Evolutionary conservation across 345 rosid genomes (phyloP).

Genomic region (Aurinia saxatilis): DNA sequence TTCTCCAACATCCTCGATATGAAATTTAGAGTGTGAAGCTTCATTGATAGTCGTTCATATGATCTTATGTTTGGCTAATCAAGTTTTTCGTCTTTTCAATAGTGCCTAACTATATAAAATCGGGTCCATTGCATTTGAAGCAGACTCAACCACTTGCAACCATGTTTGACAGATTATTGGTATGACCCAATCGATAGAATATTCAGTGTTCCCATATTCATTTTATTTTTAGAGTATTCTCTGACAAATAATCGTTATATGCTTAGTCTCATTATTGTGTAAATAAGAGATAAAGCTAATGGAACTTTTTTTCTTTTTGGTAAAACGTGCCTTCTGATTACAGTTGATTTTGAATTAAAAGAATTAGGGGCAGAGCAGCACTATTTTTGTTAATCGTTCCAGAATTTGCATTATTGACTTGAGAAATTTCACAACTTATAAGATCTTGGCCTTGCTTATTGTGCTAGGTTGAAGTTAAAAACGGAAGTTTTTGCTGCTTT

Average conservation of each 20-base stretch:
- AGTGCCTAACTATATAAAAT: conserved; percentile 33
- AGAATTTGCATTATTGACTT: conserved; percentile 9
- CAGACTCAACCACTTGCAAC: conserved; percentile 42
- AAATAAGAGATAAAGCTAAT: neutral
- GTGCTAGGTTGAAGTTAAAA: conserved; percentile 64
- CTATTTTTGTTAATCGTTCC: neutral
- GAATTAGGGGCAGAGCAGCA: neutral
- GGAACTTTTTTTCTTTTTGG: neutral
- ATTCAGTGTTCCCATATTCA: conserved; percentile 1
- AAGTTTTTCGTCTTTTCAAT: conserved; percentile 16
- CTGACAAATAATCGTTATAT: neutral
- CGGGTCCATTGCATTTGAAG: conserved; percentile 39
- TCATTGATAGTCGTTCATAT: neutral
- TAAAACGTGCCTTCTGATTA: neutral
- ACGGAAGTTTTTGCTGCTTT: conserved; percentile 55
- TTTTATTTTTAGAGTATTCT: neutral
- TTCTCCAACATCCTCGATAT: neutral
- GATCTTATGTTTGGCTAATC: conserved; percentile 14
- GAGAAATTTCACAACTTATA: neutral
- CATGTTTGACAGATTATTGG: conserved; percentile 72
- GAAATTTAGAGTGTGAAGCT: neutral
- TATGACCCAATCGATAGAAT: conserved; percentile 29
- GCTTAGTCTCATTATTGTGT: neutral
- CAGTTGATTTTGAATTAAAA: neutral
- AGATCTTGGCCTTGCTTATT: neutral